These are phyloP conservation scores for Rhododendron ovatum DNA, from an alignment of 148 eudicot genomes.

Conservation along the genomic window DNA sequence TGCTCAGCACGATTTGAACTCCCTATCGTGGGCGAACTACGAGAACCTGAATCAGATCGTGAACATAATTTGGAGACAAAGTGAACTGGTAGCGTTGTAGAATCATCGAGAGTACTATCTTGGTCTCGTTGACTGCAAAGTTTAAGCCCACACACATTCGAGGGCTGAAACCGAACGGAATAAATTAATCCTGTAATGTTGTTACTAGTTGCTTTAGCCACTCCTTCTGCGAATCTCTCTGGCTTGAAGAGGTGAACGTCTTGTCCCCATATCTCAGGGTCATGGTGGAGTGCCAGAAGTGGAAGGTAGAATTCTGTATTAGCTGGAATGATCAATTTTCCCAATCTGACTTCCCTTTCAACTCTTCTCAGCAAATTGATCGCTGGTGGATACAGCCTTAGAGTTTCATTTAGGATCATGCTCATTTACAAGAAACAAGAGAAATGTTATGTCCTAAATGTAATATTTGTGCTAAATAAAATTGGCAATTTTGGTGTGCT, in stretches of 20 bases:
- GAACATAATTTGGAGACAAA: neutral
- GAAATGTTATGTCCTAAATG: neutral
- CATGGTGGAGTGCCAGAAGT: neutral
- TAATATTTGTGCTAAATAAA: neutral
- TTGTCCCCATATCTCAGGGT: constrained; percentile 3
- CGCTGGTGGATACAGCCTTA: neutral
- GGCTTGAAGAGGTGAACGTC: too few relatives aligned
- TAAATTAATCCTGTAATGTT: neutral
- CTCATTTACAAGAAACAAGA: neutral
- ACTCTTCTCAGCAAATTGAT: neutral
- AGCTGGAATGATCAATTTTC: neutral
- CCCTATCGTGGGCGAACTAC: neutral
- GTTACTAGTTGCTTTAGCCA: neutral
- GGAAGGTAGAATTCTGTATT: neutral
- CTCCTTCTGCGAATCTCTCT: neutral
- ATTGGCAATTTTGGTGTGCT: neutral
- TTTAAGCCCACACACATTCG: neutral
- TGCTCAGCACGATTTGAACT: neutral
- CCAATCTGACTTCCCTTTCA: neutral
- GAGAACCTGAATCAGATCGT: neutral
- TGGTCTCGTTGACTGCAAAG: neutral
- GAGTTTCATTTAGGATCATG: constrained; percentile 3
- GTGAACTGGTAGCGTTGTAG: neutral
- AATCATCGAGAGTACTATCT: neutral
- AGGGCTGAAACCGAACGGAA: neutral